These are phyloP conservation scores for Triticum timopheevii DNA, from an alignment of 176 grass and related monocot species.

Conservation along the genomic window DNA sequence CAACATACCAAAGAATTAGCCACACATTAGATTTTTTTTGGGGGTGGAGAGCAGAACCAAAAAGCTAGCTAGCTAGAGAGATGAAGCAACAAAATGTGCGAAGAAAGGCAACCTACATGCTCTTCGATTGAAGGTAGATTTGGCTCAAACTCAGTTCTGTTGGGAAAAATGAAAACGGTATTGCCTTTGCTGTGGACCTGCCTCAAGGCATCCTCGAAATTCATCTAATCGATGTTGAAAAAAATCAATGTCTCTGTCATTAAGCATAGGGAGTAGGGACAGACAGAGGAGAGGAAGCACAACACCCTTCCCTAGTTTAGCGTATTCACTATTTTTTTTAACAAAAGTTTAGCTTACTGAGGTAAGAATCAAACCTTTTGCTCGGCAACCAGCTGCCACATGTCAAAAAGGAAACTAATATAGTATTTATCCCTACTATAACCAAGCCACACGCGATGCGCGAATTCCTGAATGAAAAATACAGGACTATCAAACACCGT, in stretches of 20 bases:
- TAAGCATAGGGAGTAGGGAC: not conserved
- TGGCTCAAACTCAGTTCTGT: not conserved
- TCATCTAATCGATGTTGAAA: not conserved
- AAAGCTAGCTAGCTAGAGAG: not conserved
- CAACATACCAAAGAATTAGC: not conserved
- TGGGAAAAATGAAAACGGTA: not conserved
- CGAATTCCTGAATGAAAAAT: slow-evolving; percentile 14
- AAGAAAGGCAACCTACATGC: not conserved
- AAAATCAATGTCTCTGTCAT: not conserved
- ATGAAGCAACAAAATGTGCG: not conserved
- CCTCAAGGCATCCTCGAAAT: not conserved
- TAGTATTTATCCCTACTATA: not conserved
- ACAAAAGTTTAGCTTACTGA: too few relatives aligned
- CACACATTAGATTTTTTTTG: not conserved
- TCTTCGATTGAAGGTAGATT: not conserved
- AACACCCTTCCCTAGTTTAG: not conserved
- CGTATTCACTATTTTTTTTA: not conserved
- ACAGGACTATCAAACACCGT: not conserved
- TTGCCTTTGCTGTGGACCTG: not conserved
- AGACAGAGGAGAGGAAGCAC: not conserved
- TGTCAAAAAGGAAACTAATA: not conserved
- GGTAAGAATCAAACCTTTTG: slow-evolving; percentile 5
- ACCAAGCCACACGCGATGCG: not conserved
- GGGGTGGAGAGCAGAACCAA: not conserved
- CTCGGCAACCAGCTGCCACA: slow-evolving; percentile 18